Evolutionary conservation across 371 early-diverging fungal genomes (phyloP).

Genomic region (Saksenaea oblongispora): DNA sequence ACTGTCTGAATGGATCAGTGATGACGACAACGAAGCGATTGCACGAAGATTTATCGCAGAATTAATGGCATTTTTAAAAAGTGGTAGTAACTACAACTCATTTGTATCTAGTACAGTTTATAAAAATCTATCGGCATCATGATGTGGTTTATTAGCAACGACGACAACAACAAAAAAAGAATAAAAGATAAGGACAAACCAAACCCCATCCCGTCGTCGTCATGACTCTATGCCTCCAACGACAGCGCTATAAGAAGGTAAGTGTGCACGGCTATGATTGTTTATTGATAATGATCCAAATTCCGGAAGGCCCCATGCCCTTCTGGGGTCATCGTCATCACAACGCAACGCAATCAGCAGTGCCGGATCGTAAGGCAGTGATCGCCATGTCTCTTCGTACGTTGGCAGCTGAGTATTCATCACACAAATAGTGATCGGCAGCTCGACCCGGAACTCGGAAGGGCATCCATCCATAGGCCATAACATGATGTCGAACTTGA

Average conservation of each 20-base stretch:
- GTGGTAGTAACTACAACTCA: slow-evolving; percentile 33
- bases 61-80: slow-evolving; percentile 35
- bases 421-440: slow-evolving; percentile 25
- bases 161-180: background rate
- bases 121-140: background rate
- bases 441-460: slow-evolving; percentile 23
- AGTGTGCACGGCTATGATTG: slow-evolving; percentile 11
- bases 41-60: slow-evolving; percentile 29
- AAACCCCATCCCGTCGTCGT: background rate
- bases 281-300: slow-evolving; percentile 1
- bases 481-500: slow-evolving; percentile 26
- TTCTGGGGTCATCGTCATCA: background rate
- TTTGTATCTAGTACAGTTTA: slow-evolving; percentile 26
- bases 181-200: background rate
- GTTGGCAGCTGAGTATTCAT: slow-evolving; percentile 22
- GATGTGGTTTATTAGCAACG: background rate
- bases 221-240: background rate
- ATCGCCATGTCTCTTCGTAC: slow-evolving; percentile 27
- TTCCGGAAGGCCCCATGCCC: background rate
- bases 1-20: slow-evolving; percentile 35
- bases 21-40: slow-evolving; percentile 15
- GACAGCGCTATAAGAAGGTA: slow-evolving; percentile 72
- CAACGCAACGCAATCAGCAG: background rate
- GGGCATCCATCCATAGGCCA: slow-evolving; percentile 22
- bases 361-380: slow-evolving; percentile 12